Conservation (phyloP, 139 green algal genomes). For the Picochlorum costavermella region DNA sequence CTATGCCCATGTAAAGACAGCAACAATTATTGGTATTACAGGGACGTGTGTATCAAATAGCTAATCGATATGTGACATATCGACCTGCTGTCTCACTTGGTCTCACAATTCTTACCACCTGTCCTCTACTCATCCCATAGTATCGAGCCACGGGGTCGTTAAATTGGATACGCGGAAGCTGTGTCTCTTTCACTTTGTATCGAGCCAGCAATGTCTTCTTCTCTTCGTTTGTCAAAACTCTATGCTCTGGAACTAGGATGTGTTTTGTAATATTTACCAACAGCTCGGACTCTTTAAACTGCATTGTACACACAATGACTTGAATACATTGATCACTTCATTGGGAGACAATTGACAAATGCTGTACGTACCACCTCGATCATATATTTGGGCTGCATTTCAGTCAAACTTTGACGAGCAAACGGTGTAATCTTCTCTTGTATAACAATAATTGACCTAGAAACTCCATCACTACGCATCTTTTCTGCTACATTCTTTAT, state of each 20-base stretch:
- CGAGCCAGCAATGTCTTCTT: slow-evolving; percentile 81
- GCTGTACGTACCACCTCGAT: slow-evolving; percentile 56
- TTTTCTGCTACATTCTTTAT: slow-evolving; percentile 85
- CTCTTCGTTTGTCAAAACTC: slow-evolving; percentile 73
- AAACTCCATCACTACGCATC: slow-evolving; percentile 81
- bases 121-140: slow-evolving; percentile 79
- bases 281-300: slow-evolving; percentile 82
- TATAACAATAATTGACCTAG: slow-evolving; percentile 82
- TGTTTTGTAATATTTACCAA: slow-evolving; percentile 97
- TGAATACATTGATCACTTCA: neutral
- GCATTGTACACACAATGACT: slow-evolving; percentile 17
- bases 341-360: neutral
- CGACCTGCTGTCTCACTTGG: slow-evolving; percentile 86
- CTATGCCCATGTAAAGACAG: too few species aligned
- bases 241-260: slow-evolving; percentile 83
- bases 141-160: slow-evolving; percentile 89
- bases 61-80: slow-evolving; percentile 92
- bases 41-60: slow-evolving; percentile 36
- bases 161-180: slow-evolving; percentile 87
- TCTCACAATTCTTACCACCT: slow-evolving; percentile 91
- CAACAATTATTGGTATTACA: too few species aligned
- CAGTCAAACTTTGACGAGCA: slow-evolving; percentile 52
- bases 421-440: slow-evolving; percentile 61
- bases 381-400: slow-evolving; percentile 67
- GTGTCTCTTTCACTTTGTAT: slow-evolving; percentile 86